Evolutionary conservation across 140 eudicot species (phyloP).

Genomic region (Oenanthe javanica): DNA sequence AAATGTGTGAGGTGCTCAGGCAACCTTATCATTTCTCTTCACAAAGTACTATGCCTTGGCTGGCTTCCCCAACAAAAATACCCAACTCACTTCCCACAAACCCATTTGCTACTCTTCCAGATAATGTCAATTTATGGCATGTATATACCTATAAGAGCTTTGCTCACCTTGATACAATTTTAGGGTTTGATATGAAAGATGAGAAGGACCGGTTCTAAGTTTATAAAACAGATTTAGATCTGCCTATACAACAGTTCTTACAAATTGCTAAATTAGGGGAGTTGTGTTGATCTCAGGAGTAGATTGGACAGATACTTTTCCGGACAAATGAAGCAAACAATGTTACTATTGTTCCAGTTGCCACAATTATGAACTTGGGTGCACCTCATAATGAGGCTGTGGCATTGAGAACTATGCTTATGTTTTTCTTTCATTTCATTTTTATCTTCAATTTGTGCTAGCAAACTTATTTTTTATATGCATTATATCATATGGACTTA

Average conservation of each 20-base stretch:
- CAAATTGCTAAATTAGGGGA: conserved; percentile 38
- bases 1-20: not conserved
- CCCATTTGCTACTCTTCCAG: conserved; percentile 56
- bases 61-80: conserved; percentile 19
- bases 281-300: conserved; percentile 39
- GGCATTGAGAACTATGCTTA: conserved; percentile 37
- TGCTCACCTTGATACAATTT: conserved; percentile 52
- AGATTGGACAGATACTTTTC: conserved; percentile 64
- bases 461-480: no score
- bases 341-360: conserved; percentile 44
- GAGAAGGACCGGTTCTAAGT: conserved; percentile 35
- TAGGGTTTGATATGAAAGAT: conserved; percentile 33
- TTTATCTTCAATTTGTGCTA: not conserved
- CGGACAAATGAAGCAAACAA: conserved; percentile 58
- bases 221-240: conserved; percentile 67
- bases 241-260: conserved; percentile 52
- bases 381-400: conserved; percentile 68
- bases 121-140: conserved; percentile 32
- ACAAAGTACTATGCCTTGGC: conserved; percentile 57
- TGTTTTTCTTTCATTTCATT: not conserved
- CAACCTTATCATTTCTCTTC: not conserved
- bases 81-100: conserved; percentile 40
- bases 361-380: conserved; percentile 71
- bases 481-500: not conserved
- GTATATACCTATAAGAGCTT: conserved; percentile 47